Percentiles rank a stretch among this genome's conserved stretches.
Conservation (phyloP, 1,284 basidiomycete species). For the Papiliotrema fonsecae region DNA sequence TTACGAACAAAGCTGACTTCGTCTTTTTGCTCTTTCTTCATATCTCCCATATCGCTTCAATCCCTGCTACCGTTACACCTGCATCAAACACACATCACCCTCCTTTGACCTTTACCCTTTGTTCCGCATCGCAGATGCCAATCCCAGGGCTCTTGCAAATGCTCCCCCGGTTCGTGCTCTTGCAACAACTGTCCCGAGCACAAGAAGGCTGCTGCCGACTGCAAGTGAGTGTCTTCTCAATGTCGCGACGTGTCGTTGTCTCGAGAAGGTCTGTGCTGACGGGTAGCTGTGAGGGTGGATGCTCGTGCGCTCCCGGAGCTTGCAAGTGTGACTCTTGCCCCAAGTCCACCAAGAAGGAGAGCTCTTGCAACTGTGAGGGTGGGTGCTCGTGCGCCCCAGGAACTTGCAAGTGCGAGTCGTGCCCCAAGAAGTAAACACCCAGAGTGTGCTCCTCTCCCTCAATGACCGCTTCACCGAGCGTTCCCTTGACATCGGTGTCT, state of each 20-base stretch:
- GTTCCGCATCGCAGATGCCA: conserved; percentile 9
- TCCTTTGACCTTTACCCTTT: background rate
- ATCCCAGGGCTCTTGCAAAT: conserved; percentile 1
- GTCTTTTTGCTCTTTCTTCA: background rate
- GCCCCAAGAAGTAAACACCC: background rate
- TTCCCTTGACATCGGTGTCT: no score
- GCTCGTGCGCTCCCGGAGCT: conserved; percentile 23
- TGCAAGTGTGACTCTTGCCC: conserved; percentile 17
- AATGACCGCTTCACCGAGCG: background rate
- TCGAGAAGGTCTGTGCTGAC: background rate
- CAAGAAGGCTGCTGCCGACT: conserved; percentile 3
- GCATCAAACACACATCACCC: background rate
- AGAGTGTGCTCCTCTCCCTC: background rate
- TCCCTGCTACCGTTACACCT: background rate
- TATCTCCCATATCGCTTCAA: background rate
- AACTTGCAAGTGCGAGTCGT: background rate
- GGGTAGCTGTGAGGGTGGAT: conserved; percentile 9
- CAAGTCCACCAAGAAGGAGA: conserved; percentile 8
- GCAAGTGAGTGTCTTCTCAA: conserved; percentile 6
- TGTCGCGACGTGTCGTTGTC: no score
- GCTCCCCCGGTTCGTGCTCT: conserved; percentile 8
- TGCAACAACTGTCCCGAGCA: conserved; percentile 10
- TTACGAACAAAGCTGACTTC: background rate
- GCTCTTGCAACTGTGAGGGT: background rate
- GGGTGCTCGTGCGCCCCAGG: background rate